Percentiles rank a stretch among this genome's conserved stretches.
Conservation (phyloP, 2,329 filamentous ascomycete species). For the Cordyceps fumosorosea region DNA sequence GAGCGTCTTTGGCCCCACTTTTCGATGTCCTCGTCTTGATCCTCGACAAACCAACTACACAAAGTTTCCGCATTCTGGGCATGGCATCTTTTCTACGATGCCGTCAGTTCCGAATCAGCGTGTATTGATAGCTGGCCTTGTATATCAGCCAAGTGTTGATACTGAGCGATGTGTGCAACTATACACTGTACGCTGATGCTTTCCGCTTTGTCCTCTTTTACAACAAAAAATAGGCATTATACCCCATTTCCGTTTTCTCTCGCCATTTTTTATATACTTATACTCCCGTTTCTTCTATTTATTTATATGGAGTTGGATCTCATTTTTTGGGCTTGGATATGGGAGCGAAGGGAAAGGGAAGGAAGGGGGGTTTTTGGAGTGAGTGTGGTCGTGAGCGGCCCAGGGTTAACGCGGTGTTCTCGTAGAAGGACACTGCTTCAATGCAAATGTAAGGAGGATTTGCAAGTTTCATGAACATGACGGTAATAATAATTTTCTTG, state of each 20-base stretch:
- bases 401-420: neutral
- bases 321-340: neutral
- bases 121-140: neutral
- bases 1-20: neutral
- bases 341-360: too few relatives aligned
- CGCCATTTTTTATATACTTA: neutral
- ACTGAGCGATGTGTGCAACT: neutral
- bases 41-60: neutral
- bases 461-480: conserved; percentile 8
- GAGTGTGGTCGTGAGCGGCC: neutral
- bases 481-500: conserved; percentile 14
- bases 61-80: neutral
- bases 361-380: neutral
- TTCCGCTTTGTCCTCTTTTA: conserved; percentile 7
- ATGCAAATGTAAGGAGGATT: neutral
- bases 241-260: conserved; percentile 8
- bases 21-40: neutral
- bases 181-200: neutral
- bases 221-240: conserved; percentile 13
- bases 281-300: neutral
- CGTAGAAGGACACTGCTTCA: neutral
- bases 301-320: neutral
- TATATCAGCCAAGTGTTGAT: neutral
- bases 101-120: neutral
- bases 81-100: neutral